Conservation (phyloP, 108 stramenopile genomes). For the Skeletonema tropicum region DNA sequence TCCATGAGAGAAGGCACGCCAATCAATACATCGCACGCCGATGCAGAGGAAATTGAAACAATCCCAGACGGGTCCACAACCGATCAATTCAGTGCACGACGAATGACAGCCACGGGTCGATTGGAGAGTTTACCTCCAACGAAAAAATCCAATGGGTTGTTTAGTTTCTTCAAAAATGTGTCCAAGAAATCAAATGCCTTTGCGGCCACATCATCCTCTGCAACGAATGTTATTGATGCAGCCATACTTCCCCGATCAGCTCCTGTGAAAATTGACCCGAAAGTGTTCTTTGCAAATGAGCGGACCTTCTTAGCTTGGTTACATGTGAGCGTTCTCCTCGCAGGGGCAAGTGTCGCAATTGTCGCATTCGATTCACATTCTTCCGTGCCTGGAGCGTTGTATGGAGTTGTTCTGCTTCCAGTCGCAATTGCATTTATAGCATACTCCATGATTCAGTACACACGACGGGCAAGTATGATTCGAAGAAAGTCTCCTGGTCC, state of each 20-base stretch:
- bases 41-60: constrained; percentile 53
- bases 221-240: no score
- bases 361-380: constrained; percentile 57
- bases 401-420: constrained; percentile 84
- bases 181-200: constrained; percentile 55
- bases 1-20: constrained; percentile 3
- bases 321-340: constrained; percentile 81
- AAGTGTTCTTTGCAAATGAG: constrained; percentile 95
- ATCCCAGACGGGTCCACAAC: constrained; percentile 49
- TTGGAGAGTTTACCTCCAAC: neutral
- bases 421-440: constrained; percentile 87
- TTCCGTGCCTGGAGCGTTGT: constrained; percentile 54
- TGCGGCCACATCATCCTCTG: constrained; percentile 29
- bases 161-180: constrained; percentile 45
- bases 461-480: constrained; percentile 80
- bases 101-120: constrained; percentile 10
- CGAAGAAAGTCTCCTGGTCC: constrained; percentile 86
- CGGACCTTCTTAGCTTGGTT: constrained; percentile 97
- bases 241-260: constrained; percentile 43
- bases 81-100: constrained; percentile 53
- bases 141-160: constrained; percentile 28
- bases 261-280: constrained; percentile 84
- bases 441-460: constrained; percentile 87
- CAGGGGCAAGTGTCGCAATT: constrained; percentile 86
- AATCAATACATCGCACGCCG: no score